A percentile compares a stretch with the other conserved stretches of the same genome.
phyloP scores from a whole-genome alignment of 2,329 filamentous ascomycete species.

The Talaromyces amestolkiae region DNA sequence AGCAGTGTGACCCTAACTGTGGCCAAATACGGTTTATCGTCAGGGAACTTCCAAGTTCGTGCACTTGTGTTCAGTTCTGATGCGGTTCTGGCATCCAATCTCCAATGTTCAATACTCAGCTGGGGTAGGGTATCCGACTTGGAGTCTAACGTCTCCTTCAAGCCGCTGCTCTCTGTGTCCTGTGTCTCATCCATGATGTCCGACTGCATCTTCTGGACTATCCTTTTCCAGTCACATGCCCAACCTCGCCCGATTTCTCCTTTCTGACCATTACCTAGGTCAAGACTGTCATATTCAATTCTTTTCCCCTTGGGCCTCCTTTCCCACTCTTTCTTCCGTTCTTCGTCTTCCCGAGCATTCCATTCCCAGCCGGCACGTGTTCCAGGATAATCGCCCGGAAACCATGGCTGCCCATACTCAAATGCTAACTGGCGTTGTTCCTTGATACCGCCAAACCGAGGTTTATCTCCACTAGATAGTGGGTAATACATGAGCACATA shows the following conservation, averaged over 20 bases:
- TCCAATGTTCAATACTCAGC: slow-evolving; percentile 40
- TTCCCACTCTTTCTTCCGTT: slow-evolving; percentile 66
- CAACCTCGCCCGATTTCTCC: slow-evolving; percentile 82
- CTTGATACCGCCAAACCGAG: slow-evolving; percentile 76
- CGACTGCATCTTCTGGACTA: slow-evolving; percentile 48
- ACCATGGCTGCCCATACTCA: slow-evolving; percentile 75
- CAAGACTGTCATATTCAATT: slow-evolving; percentile 68
- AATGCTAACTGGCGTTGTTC: slow-evolving; percentile 79
- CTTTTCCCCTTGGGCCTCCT: slow-evolving; percentile 78
- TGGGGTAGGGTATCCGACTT: slow-evolving; percentile 25
- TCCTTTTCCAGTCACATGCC: slow-evolving; percentile 75
- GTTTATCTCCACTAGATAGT: slow-evolving; percentile 73
- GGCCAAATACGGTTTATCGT: slow-evolving; percentile 42
- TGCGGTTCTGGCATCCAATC: slow-evolving; percentile 26
- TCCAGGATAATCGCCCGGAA: slow-evolving; percentile 79
- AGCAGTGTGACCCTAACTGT: slow-evolving; percentile 67
- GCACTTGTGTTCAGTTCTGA: slow-evolving; percentile 8
- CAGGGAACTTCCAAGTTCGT: slow-evolving; percentile 9
- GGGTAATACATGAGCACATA: slow-evolving; percentile 80
- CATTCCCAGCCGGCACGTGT: slow-evolving; percentile 76
- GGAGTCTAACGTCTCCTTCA: slow-evolving; percentile 7
- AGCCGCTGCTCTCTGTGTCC: not conserved
- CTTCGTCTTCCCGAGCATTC: slow-evolving; percentile 65
- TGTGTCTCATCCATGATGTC: slow-evolving; percentile 16
- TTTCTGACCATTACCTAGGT: slow-evolving; percentile 69